Conservation (phyloP, 139 green algal species). For the Chlamydomonas asymmetrica region DNA sequence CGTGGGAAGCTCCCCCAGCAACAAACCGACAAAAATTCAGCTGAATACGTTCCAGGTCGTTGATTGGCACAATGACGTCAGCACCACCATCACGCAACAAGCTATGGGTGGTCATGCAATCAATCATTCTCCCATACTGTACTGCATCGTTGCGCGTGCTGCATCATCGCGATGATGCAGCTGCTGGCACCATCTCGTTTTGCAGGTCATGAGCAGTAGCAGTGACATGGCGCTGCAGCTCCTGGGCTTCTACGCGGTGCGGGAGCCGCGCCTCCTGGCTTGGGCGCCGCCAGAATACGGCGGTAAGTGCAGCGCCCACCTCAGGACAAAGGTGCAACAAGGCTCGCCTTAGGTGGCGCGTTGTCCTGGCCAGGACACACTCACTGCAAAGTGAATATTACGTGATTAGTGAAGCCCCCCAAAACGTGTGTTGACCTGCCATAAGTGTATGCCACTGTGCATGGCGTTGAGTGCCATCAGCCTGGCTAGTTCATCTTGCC, state of each 20-base stretch:
- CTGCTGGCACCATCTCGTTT: neutral
- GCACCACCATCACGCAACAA: too few species aligned
- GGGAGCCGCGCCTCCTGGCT: conserved; percentile 26
- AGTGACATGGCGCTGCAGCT: conserved; percentile 22
- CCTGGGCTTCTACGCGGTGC: conserved; percentile 39
- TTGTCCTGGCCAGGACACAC: neutral
- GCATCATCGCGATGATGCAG: too few species aligned
- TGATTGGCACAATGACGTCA: too few species aligned
- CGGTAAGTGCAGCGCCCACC: neutral
- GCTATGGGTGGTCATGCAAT: too few species aligned
- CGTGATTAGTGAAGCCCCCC: neutral
- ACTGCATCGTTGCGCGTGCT: too few species aligned
- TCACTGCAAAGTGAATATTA: neutral
- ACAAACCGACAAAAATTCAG: conserved; percentile 1
- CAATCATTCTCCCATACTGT: too few species aligned
- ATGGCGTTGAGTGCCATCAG: neutral
- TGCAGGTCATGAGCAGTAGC: too few species aligned
- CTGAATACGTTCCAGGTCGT: neutral
- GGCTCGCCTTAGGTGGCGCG: neutral
- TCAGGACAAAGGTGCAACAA: too few species aligned
- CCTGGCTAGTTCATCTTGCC: neutral
- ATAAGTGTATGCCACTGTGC: too few species aligned
- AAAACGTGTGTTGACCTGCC: too few species aligned
- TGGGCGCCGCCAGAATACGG: conserved; percentile 28
- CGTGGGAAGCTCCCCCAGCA: neutral